Conservation (phyloP, 345 rosid species). For the Citrus sinensis region DVS_A1.0 CM039169.1:27543001-27543500, state of each 20-base stretch:
- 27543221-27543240: conserved; percentile 18
- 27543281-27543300: conserved; percentile 29
- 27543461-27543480: conserved; percentile 11
- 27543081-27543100: background rate
- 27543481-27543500: conserved; percentile 9
- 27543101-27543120: conserved; percentile 11
- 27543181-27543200: background rate
- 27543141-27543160: conserved; percentile 31
- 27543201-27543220: conserved; percentile 5
- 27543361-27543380: conserved; percentile 39
- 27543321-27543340: conserved; percentile 34
- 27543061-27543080: conserved; percentile 2
- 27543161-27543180: conserved; percentile 54
- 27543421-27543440: conserved; percentile 87
- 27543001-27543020: conserved; percentile 50
- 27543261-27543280: conserved; percentile 44
- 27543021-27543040: conserved; percentile 12
- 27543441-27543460: conserved; percentile 29
- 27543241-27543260: conserved; percentile 35
- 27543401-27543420: conserved; percentile 40
- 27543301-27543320: conserved; percentile 19
- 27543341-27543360: conserved; percentile 18
- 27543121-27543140: conserved; percentile 55
- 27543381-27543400: conserved; percentile 67
- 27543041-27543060: conserved; percentile 15